A percentile compares a stretch with the other conserved stretches of the same genome.
These are phyloP conservation scores for Ustilaginoidea virens DNA, from an alignment of 2,329 filamentous ascomycete species.

Conservation along the genomic window DNA sequence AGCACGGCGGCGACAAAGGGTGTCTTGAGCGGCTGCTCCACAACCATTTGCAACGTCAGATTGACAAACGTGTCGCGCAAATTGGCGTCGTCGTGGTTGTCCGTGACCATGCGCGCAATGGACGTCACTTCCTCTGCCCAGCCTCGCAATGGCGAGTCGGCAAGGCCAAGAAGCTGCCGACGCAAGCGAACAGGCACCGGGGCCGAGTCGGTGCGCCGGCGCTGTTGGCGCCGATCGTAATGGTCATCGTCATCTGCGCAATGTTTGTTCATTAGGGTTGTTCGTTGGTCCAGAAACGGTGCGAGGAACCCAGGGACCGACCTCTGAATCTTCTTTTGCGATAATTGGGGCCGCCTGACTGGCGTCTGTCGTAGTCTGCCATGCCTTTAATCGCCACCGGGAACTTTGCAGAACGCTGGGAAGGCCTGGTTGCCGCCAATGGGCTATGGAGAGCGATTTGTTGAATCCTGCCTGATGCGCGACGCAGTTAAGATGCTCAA, in stretches of 20 bases:
- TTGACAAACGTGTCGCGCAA: constrained; percentile 58
- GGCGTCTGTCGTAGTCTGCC: constrained; percentile 44
- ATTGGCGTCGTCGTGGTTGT: constrained; percentile 76
- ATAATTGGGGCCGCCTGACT: constrained; percentile 37
- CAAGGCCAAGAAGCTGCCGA: constrained; percentile 64
- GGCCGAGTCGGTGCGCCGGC: constrained; percentile 55
- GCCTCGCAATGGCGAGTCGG: constrained; percentile 64
- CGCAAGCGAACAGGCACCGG: constrained; percentile 57
- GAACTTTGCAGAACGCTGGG: too few relatives aligned
- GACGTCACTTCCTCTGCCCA: constrained; percentile 64
- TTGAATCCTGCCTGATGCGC: too few relatives aligned
- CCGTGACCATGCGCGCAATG: constrained; percentile 62
- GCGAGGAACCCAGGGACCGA: constrained; percentile 20
- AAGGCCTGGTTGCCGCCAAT: too few relatives aligned
- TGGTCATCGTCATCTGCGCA: constrained; percentile 55
- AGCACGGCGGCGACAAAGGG: constrained; percentile 81
- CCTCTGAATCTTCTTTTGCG: constrained; percentile 73
- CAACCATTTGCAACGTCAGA: constrained; percentile 57
- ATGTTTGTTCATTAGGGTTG: constrained; percentile 2
- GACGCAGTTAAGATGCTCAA: too few relatives aligned
- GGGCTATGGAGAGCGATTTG: too few relatives aligned
- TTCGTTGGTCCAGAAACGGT: not conserved
- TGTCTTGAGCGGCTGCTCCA: constrained; percentile 96
- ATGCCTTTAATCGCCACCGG: too few relatives aligned
- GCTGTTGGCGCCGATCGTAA: constrained; percentile 56